Base-by-base conservation (phyloP, 2,329 filamentous ascomycete species). In the Balansia obtecta region DNA sequence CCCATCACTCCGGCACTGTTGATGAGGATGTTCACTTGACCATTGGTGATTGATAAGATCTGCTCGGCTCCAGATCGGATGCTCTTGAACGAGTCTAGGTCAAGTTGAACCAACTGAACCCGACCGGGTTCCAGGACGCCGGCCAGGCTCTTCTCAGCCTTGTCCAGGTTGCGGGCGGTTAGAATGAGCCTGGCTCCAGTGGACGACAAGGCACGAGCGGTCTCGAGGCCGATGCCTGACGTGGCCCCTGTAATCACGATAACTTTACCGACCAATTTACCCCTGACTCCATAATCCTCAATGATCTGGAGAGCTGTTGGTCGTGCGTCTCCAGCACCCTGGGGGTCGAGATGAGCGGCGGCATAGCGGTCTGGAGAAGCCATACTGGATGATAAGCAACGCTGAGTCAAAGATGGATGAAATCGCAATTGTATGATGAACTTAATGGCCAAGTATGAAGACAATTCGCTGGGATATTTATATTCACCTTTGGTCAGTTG, bases 281-380 rank as follows among this genome's bases (percentile, higher is more conserved):
- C 38, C 9, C 12, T 44, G 27, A 41, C 39, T 15, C 47, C 39
- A 11, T 43, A 30, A 38, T 49, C 47, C 11, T 49, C 11, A 32
- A 44, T 30, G 40, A 49, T 32, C 18, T 42, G 53, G 13, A 51
- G 46, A 20, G 51, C 53, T 8, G 54, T 56, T 4, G 54, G 54
- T 15, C 54, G 51, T 15, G 46, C 45, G 39, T 53, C 53, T 16
- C 54, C 54, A 2, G 51, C 46, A 2, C 54, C 52, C 3, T 53
- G n/a, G n/a, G n/a, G n/a, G n/a, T n/a, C n/a, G n/a, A n/a, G n/a
- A n/a, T n/a, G n/a, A n/a, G n/a, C n/a, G n/a, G n/a, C n/a, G n/a
- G n/a, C n/a, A n/a, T n/a, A 54, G 41, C 39, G 39, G n/a, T 41
- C n/a, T 41, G 9, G n/a, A n/a, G 39, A 41, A 20, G 11, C n/a